Conservation (phyloP, 139 green algal genomes). For the Chlorella sp. region DNA sequence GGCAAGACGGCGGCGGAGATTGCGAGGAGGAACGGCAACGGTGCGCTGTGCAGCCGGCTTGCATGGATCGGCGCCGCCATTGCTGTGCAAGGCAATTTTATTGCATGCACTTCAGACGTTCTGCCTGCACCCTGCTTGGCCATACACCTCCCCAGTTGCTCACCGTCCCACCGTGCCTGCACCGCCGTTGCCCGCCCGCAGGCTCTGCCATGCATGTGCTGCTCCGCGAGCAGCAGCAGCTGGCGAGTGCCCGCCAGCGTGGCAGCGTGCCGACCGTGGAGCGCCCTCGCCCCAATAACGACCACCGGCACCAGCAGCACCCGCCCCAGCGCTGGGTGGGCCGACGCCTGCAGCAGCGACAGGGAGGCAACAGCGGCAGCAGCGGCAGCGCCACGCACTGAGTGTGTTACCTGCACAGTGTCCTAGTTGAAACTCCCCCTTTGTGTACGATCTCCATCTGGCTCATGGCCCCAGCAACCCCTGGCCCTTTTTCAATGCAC, state of each 20-base stretch:
- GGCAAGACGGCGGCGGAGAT: constrained; percentile 36
- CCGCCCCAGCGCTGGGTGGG: constrained; percentile 28
- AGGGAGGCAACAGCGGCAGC: not conserved
- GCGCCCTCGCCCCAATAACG: not conserved
- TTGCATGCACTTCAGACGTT: no score
- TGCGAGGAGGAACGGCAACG: constrained; percentile 33
- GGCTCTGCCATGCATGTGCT: not conserved
- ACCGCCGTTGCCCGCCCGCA: no score
- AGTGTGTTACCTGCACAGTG: not conserved
- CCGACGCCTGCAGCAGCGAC: constrained; percentile 34
- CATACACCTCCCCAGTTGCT: no score
- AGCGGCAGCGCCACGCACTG: not conserved
- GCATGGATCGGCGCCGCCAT: not conserved
- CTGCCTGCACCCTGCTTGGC: no score
- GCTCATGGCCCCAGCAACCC: no score
- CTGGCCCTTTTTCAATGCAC: not conserved
- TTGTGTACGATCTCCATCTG: no score
- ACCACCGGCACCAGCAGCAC: not conserved
- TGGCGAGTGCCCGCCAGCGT: not conserved
- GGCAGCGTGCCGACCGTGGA: constrained; percentile 20
- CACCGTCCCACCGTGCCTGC: no score
- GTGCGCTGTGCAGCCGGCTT: not conserved
- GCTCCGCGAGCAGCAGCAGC: not conserved
- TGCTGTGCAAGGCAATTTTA: not conserved
- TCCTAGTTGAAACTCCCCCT: no score